Evolutionary conservation across 2,329 filamentous ascomycete species (phyloP), one percentile per base, ranked within the genome.

Genomic region (Colletotrichum horii): DNA sequence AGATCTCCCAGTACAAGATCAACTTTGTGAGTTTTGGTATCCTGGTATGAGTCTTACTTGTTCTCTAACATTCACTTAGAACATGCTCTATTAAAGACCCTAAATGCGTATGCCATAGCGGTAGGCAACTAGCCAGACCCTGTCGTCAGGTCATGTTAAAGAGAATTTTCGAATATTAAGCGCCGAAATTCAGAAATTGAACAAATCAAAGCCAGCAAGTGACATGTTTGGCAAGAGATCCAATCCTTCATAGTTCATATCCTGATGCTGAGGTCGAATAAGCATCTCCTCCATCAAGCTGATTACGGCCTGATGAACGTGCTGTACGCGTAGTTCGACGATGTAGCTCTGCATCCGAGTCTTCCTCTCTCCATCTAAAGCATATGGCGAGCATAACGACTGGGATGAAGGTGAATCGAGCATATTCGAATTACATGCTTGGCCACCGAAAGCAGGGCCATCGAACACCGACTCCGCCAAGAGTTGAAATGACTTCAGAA

Each of bases 1-100:
- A 65, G 34, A 65, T 65, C 34, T 65, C 61, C n/a, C 22, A 65
- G 61, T 65, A 65, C 24, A 65, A 43, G 12, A 52, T 52, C 43
- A 14, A 52, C n/a, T 52, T 52, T n/a, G 43, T 52, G 19, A 2
- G 43, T 52, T 52, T 32, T 48, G 12, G 3, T 8, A n/a, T 0
- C 11, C 9, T 22, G 19, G 9, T n/a, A 7, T 22, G n/a, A 22
- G n/a, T 48, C 11, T 22, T 48, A 11, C 6, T 52, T 22, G n/a
- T 7, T 4, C n/a, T 52, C n/a, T 52, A 22, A 52, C n/a, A 0
- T 12, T 52, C n/a, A 22, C 11, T 24, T 4, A 52, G 43, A 52
- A 52, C 43, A 52, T 52, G 43, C 43, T 52, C 43, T 52, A 52
- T 22, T 52, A 8, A 22, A 52, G n/a, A 14, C 43, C 4, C 0